These are phyloP conservation scores for Pseudogymnoascus pannorum DNA, from an alignment of 2,329 filamentous ascomycete genomes.

Conservation along the genomic window DNA sequence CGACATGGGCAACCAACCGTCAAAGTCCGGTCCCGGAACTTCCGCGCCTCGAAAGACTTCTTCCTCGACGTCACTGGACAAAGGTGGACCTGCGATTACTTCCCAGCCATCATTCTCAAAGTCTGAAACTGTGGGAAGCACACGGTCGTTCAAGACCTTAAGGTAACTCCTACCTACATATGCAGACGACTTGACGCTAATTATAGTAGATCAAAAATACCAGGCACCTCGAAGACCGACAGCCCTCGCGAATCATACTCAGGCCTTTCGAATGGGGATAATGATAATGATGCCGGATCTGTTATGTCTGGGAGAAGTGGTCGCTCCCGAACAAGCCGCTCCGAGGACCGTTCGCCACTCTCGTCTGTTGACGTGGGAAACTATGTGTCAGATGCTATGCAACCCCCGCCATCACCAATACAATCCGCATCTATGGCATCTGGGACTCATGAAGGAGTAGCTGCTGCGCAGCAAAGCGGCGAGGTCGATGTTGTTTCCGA, in stretches of 20 bases:
- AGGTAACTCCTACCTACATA: constrained; percentile 21
- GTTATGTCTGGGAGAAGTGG: constrained; percentile 62
- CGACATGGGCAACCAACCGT: constrained; percentile 70
- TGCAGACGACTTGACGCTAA: not conserved
- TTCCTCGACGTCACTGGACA: constrained; percentile 27
- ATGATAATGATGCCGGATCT: constrained; percentile 58
- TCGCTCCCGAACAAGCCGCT: constrained; percentile 40
- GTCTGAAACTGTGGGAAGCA: constrained; percentile 88
- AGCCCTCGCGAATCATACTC: constrained; percentile 73
- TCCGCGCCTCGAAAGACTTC: constrained; percentile 23
- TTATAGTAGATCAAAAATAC: constrained; percentile 67
- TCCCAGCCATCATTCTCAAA: constrained; percentile 88
- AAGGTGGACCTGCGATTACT: constrained; percentile 44
- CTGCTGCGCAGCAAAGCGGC: constrained; percentile 73
- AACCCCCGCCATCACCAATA: constrained; percentile 78
- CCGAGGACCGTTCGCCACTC: constrained; percentile 34
- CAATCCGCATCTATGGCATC: constrained; percentile 66
- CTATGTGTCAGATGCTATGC: constrained; percentile 42
- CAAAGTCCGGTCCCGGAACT: constrained; percentile 32
- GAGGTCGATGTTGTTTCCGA: constrained; percentile 96
- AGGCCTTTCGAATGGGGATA: constrained; percentile 51
- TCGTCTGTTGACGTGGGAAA: constrained; percentile 33
- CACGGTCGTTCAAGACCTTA: constrained; percentile 76
- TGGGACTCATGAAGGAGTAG: constrained; percentile 65
- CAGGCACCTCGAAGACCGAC: constrained; percentile 60